These are phyloP conservation scores for Botryotinia calthae DNA, from an alignment of 2,329 filamentous ascomycete genomes.

Conservation along the genomic window DNA sequence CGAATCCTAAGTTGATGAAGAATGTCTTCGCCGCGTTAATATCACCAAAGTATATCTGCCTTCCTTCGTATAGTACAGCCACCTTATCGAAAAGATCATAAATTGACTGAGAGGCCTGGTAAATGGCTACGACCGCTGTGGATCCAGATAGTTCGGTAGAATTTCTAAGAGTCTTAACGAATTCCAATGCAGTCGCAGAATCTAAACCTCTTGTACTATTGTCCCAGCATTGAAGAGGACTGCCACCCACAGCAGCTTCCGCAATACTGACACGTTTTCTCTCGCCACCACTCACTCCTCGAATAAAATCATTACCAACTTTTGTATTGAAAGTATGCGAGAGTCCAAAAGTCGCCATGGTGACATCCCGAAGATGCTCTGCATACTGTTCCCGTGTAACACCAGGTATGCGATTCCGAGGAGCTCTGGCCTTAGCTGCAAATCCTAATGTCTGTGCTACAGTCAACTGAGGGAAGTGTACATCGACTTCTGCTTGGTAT, in stretches of 20 bases:
- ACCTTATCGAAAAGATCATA: conserved; percentile 67
- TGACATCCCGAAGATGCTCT: conserved; percentile 53
- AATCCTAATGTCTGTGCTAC: conserved; percentile 73
- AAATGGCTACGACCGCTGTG: conserved; percentile 66
- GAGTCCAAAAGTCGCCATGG: conserved; percentile 68
- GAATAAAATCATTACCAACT: conserved; percentile 71
- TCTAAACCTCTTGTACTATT: conserved; percentile 73
- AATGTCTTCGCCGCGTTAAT: conserved; percentile 63
- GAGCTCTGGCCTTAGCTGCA: conserved; percentile 66
- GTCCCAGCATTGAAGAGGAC: conserved; percentile 71
- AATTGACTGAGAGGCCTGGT: conserved; percentile 67
- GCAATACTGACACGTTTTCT: conserved; percentile 79
- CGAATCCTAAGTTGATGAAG: conserved; percentile 69
- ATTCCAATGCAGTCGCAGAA: conserved; percentile 70
- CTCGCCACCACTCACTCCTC: conserved; percentile 69
- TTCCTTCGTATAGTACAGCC: conserved; percentile 63
- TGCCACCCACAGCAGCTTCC: conserved; percentile 63
- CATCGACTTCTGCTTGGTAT: conserved; percentile 74
- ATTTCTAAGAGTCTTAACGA: conserved; percentile 64
- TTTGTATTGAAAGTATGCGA: conserved; percentile 70
- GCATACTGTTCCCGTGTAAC: conserved; percentile 58
- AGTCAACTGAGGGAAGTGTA: conserved; percentile 75
- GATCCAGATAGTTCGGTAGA: conserved; percentile 62
- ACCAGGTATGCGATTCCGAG: conserved; percentile 60
- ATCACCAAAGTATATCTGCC: conserved; percentile 69